phyloP scores from a whole-genome alignment of 2,329 filamentous ascomycete species.

The Penicillium sp. region DNA sequence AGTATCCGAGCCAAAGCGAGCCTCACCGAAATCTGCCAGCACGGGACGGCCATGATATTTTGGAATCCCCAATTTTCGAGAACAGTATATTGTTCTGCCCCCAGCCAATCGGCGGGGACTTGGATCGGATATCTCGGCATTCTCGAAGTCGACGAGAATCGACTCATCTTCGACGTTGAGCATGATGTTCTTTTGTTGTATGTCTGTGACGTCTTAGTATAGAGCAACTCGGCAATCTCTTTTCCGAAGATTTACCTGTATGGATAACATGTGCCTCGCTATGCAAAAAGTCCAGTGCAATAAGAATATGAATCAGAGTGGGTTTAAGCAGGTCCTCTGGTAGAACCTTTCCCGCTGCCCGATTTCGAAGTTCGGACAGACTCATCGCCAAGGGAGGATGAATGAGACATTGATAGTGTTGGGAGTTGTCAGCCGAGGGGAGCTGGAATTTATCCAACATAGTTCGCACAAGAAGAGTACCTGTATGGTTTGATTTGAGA shows the following conservation, averaged over 20 bases:
- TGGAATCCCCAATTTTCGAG: constrained; percentile 19
- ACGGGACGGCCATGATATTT: constrained; percentile 22
- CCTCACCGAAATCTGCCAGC: constrained; percentile 26
- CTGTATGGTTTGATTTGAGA: constrained; percentile 15
- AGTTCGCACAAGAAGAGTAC: constrained; percentile 14
- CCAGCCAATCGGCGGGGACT: constrained; percentile 20
- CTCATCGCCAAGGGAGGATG: constrained; percentile 22
- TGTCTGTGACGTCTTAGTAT: constrained; percentile 14
- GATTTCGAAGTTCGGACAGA: constrained; percentile 15
- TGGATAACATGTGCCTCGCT: constrained; percentile 15
- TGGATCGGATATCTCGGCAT: constrained; percentile 18
- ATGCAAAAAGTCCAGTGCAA: constrained; percentile 12
- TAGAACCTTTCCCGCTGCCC: constrained; percentile 9
- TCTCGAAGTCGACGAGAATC: constrained; percentile 23
- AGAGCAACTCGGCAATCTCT: neutral
- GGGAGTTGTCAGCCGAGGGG: constrained; percentile 4
- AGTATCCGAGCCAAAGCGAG: constrained; percentile 12
- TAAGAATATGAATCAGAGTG: constrained; percentile 19
- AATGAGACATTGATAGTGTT: constrained; percentile 22
- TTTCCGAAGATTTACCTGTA: constrained; percentile 26
- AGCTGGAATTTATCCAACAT: constrained; percentile 21
- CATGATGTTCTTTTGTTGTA: constrained; percentile 27
- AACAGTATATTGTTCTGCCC: constrained; percentile 23
- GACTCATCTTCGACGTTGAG: constrained; percentile 23
- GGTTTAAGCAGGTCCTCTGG: constrained; percentile 19